Percentiles rank a stretch among this genome's conserved stretches.
These are phyloP conservation scores for Rhypophila decipiens DNA, from an alignment of 495 filamentous ascomycete genomes.

Conservation along the genomic window DNA sequence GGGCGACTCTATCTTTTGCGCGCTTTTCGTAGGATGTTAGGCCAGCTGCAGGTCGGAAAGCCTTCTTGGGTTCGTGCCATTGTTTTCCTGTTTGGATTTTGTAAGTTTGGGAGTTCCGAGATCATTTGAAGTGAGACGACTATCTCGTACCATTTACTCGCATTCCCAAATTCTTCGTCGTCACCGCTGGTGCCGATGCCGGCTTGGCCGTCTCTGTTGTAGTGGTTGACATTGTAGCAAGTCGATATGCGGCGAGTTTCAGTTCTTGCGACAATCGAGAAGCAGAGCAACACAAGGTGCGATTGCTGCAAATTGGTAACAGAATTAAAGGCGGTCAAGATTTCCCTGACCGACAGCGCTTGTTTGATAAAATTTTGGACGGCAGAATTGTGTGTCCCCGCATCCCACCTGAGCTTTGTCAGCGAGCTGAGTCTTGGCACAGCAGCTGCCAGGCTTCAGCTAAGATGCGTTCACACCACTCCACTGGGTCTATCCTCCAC, in stretches of 20 bases:
- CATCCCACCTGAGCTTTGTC: no score
- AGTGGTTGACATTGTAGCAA: conserved; percentile 1
- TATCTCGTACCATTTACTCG: conserved; percentile 57
- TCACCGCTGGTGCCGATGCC: background rate
- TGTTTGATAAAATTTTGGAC: background rate
- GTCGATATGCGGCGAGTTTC: no score
- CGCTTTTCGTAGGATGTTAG: conserved; percentile 74
- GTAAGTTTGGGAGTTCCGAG: no score
- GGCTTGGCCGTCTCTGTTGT: background rate
- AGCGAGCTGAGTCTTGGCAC: no score
- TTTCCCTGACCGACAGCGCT: background rate
- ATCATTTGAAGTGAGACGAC: no score
- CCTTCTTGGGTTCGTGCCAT: conserved; percentile 76
- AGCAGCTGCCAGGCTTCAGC: no score
- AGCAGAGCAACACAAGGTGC: no score
- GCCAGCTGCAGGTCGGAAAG: conserved; percentile 79
- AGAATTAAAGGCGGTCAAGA: background rate
- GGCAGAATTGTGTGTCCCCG: background rate
- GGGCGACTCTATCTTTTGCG: conserved; percentile 53
- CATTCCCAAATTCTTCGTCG: conserved; percentile 42
- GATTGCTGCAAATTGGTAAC: no score
- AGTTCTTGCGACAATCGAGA: no score
- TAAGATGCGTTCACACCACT: no score
- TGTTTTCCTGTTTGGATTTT: conserved; percentile 66
- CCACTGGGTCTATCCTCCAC: no score